These are phyloP conservation scores for Fremontodendron californicum DNA, from an alignment of 345 rosid genomes.

Conservation along the genomic window DNA sequence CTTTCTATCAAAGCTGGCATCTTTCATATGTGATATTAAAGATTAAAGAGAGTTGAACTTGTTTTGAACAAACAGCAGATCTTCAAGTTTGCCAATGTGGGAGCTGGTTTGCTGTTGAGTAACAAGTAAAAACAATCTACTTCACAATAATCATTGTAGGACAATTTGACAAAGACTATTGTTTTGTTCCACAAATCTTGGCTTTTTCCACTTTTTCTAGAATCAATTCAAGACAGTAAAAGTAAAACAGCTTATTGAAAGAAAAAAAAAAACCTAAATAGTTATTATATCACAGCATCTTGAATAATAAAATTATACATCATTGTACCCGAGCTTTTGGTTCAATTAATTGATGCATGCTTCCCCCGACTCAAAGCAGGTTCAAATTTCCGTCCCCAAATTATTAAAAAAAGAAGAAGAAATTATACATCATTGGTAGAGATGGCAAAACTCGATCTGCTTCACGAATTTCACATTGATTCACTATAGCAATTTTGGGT, in stretches of 20 bases:
- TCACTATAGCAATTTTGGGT: no score
- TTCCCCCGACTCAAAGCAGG: no score
- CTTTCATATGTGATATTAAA: not conserved
- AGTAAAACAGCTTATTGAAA: not conserved
- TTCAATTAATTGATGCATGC: no score
- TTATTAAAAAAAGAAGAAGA: no score
- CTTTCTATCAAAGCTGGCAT: not conserved
- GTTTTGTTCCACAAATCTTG: slow-evolving; percentile 1
- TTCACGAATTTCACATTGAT: no score
- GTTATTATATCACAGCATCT: not conserved
- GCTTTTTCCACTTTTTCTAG: not conserved
- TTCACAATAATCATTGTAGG: not conserved
- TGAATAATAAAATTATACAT: not conserved
- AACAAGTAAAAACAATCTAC: not conserved
- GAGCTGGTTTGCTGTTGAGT: not conserved
- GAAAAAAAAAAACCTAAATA: not conserved
- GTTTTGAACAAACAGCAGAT: not conserved
- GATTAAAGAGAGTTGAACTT: not conserved
- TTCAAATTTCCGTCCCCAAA: no score
- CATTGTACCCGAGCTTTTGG: no score
- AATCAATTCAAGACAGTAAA: not conserved
- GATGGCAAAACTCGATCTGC: no score
- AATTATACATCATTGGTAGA: no score
- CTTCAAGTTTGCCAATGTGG: not conserved
- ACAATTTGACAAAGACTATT: not conserved